Percentiles rank a stretch among this genome's conserved stretches.
Evolutionary conservation across 2,329 filamentous ascomycete genomes (phyloP).

Genomic region (Alternaria sp.): DNA sequence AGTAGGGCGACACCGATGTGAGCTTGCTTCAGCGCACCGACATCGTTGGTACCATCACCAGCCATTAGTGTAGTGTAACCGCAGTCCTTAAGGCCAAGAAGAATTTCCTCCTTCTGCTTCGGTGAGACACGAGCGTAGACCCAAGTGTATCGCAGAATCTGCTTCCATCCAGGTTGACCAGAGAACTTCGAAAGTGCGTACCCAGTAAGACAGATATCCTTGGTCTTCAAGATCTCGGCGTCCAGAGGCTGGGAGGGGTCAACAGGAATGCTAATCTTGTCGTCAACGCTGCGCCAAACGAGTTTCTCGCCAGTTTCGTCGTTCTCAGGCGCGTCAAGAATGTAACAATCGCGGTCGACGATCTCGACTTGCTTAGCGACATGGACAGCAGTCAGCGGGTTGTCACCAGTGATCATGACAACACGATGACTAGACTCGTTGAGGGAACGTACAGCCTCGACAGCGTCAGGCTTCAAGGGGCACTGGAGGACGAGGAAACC

Average conservation of each 20-base stretch:
- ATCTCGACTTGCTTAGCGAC: conserved; percentile 97
- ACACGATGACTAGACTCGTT: conserved; percentile 99
- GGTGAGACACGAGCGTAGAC: conserved; percentile 98
- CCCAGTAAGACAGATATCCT: conserved; percentile 95
- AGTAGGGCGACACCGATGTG: conserved; percentile 96
- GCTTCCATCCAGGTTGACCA: conserved; percentile 76
- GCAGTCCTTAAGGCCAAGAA: conserved; percentile 94
- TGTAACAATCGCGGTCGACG: conserved; percentile 92
- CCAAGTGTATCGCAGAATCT: conserved; percentile 89
- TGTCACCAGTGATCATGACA: conserved; percentile 99
- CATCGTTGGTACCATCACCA: conserved; percentile 97
- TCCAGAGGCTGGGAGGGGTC: conserved; percentile 85
- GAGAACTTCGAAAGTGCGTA: conserved; percentile 92
- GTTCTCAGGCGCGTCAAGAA: conserved; percentile 93
- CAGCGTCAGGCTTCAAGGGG: conserved; percentile 94
- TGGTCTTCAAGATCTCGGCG: conserved; percentile 78
- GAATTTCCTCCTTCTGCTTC: conserved; percentile 98
- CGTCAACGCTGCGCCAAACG: conserved; percentile 95
- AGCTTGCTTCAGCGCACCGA: conserved; percentile 96
- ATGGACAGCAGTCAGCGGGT: conserved; percentile 94
- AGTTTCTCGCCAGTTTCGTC: conserved; percentile 81
- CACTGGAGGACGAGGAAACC: conserved; percentile 96
- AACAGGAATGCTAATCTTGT: conserved; percentile 84
- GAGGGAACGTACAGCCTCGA: conserved; percentile 92
- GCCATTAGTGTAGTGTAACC: conserved; percentile 99